phyloP scores from a whole-genome alignment of 2,329 filamentous ascomycete species.

The Colletotrichum sp. region DNA sequence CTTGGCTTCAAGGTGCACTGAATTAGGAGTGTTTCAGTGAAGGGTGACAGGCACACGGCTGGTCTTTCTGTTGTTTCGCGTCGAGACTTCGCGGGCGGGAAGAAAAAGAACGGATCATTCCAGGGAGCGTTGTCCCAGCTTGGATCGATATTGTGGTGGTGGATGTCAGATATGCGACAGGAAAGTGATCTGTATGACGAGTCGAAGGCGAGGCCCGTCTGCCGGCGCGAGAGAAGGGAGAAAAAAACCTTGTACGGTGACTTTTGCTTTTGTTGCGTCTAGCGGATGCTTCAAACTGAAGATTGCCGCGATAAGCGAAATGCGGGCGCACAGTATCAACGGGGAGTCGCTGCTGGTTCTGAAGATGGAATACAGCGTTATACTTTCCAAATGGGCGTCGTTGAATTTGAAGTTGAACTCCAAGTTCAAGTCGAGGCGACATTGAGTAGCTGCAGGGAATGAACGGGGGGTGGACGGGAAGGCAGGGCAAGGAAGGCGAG shows the following conservation, averaged over 20 bases:
- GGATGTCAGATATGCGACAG: background rate
- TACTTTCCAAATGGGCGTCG: background rate
- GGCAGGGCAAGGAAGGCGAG: slow-evolving; percentile 2
- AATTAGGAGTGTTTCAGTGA: slow-evolving; percentile 1
- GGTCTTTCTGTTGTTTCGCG: slow-evolving; percentile 10
- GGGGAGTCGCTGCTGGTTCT: background rate
- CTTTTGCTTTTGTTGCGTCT: background rate
- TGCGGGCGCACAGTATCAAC: background rate
- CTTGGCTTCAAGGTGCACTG: background rate
- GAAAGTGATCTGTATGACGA: background rate
- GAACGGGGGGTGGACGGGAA: slow-evolving; percentile 14
- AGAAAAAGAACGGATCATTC: background rate
- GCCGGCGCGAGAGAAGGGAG: background rate
- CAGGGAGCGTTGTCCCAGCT: background rate
- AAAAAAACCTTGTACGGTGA: slow-evolving; percentile 6
- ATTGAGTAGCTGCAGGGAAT: slow-evolving; percentile 10
- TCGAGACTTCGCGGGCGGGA: background rate
- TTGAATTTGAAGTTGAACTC: background rate
- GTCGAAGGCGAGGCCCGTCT: background rate
- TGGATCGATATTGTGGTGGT: background rate
- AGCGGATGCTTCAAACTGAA: background rate
- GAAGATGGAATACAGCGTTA: background rate
- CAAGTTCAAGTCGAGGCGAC: background rate
- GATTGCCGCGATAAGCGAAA: background rate
- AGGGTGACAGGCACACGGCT: slow-evolving; percentile 8